A percentile compares a stretch with the other conserved stretches of the same genome.
These are phyloP conservation scores for Protea cynaroides DNA, from an alignment of 164 flowering plant species.

Conservation along the genomic window DNA sequence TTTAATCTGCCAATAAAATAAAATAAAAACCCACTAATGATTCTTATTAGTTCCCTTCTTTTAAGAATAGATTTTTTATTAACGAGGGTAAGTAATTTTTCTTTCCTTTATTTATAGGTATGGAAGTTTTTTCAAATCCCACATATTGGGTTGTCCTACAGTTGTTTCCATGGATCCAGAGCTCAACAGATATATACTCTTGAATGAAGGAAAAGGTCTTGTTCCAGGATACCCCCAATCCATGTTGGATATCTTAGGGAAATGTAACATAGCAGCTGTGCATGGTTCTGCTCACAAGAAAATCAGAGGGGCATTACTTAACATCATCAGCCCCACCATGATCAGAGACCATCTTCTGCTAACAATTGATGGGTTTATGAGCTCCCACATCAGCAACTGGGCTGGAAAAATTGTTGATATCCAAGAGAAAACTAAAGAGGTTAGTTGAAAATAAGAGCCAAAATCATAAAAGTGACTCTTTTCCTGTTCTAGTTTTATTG, in stretches of 20 bases:
- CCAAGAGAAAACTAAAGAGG: conserved; percentile 90
- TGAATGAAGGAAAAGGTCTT: conserved; percentile 87
- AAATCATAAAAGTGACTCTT: neutral
- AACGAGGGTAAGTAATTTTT: neutral
- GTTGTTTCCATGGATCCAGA: conserved; percentile 95
- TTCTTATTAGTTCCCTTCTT: neutral
- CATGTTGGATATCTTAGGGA: conserved; percentile 82
- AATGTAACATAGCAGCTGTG: conserved; percentile 85
- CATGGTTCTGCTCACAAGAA: conserved; percentile 71
- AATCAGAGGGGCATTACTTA: conserved; percentile 83
- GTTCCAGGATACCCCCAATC: conserved; percentile 97
- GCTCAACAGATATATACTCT: conserved; percentile 73
- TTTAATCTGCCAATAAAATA: neutral
- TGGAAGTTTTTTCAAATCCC: conserved; percentile 88
- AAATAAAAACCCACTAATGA: neutral
- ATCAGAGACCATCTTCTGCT: conserved; percentile 69
- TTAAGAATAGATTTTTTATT: neutral
- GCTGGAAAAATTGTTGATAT: conserved; percentile 51
- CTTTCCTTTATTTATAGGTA: conserved; percentile 33
- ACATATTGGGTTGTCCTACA: conserved; percentile 85
- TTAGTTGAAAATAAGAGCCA: conserved; percentile 23
- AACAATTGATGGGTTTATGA: conserved; percentile 77
- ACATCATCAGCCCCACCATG: conserved; percentile 62
- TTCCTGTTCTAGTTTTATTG: no score
- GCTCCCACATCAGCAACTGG: conserved; percentile 69